Base-by-base conservation (phyloP, 169 alveolate genomes). In the Cryptosporidium viatorum region DNA sequence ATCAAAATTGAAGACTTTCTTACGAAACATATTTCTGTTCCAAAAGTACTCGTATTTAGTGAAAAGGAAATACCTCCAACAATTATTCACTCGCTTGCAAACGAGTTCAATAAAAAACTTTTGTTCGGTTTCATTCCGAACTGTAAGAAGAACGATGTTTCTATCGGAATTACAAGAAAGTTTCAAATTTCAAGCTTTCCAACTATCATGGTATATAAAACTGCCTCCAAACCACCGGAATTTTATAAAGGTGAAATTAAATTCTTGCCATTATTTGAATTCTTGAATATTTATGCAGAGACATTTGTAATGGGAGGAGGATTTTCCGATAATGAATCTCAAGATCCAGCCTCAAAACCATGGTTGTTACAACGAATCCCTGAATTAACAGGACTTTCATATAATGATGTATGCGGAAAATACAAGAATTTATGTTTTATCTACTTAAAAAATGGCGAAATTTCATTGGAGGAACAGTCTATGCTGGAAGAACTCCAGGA, bases 231-330 rank as follows among this genome's bases (percentile, higher is more conserved):
- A 52, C 96, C 94, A 62, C 94, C 95, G 7, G 93, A 92, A 85
- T 91, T 93, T 18, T 98, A 95, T 93, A 95, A 92, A 29, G 99
- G 99, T 37, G 97, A 95, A 50, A 92, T 94, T 69, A 94, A 95
- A 58, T 98, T 93, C 85, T 85, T 91, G 60, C 93, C 91, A 37
- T 92, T 98, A 92, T 96, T 96, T 80, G 98, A 98, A 74, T 98
- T 97, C 97, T 96, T 98, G 14, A 98, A 98, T 86, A 96, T 98
- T 21, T 96, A 96, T 91, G 93, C 98, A 50, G 99, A 98, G 86
- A 96, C 99, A 7, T 98, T 97, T 94, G 98, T 97, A 33, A 94
- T 96, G 69, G 99, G 99, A 48, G 98, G 98, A 12, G 98, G 98
- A 35, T 93, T 94, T 84, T 94, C 96, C 31, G 96, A 93, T 37